Evolutionary conservation across 2,329 filamentous ascomycete genomes (phyloP).

Genomic region (Talaromyces sp.): DNA sequence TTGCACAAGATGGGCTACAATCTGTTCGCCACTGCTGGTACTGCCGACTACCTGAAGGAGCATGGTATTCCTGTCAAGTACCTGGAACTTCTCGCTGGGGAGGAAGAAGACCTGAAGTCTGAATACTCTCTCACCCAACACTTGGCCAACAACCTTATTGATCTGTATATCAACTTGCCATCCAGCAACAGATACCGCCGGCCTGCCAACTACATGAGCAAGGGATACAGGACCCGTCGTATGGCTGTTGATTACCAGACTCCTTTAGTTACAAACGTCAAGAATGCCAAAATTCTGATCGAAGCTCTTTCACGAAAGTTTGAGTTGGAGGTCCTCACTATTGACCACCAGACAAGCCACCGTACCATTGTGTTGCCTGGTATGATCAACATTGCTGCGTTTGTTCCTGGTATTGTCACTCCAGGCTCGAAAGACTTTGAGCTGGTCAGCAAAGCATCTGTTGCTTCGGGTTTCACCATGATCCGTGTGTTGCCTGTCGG

Average conservation of each 20-base stretch:
- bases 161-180: constrained; percentile 98
- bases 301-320: constrained; percentile 90
- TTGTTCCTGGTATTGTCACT: constrained; percentile 66
- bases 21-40: constrained; percentile 92
- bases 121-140: constrained; percentile 97
- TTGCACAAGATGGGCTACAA: constrained; percentile 89
- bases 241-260: constrained; percentile 99
- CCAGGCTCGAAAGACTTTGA: constrained; percentile 62
- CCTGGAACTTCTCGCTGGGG: constrained; percentile 74
- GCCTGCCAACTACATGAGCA: constrained; percentile 97
- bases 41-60: constrained; percentile 91
- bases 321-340: constrained; percentile 71
- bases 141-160: constrained; percentile 94
- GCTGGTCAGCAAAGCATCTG: constrained; percentile 64
- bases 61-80: constrained; percentile 90
- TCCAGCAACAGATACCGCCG: constrained; percentile 96
- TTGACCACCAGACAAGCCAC: constrained; percentile 90
- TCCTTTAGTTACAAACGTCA: constrained; percentile 95
- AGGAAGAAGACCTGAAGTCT: constrained; percentile 78
- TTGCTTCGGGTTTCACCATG: constrained; percentile 73
- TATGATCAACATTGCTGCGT: constrained; percentile 72
- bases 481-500: constrained; percentile 72
- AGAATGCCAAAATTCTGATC: constrained; percentile 95
- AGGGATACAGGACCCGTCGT: constrained; percentile 90
- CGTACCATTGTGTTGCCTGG: constrained; percentile 67